Base-by-base conservation (phyloP, 148 eudicot genomes). In the Silene latifolia region DNA sequence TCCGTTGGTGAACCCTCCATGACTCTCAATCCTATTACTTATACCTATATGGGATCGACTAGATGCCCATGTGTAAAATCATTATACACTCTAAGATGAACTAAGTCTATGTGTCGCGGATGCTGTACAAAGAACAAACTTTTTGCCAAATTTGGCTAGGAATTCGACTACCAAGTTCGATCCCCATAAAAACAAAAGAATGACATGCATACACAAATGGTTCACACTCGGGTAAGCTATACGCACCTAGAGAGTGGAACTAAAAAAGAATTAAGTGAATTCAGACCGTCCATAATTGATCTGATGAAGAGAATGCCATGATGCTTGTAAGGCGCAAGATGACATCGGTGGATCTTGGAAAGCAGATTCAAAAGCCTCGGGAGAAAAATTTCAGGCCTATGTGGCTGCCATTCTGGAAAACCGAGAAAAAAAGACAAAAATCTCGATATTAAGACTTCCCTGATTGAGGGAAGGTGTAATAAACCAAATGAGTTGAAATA, bases 11-110 rank as follows among this genome's bases (percentile, higher is more conserved):
- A 83, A 83, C 79, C 87, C 90, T 78, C 88, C 82, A 75, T 72
- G 56, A 42, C 74, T 75, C 46, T 63, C 44, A 39, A 39, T 57
- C 48, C 46, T 48, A 47, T 76, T 59, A 69, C 77, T 68, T 80
- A 68, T 72, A 84, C 79, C 83, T 78, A 68, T 73, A 69, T 67
- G 44, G 78, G 78, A 76, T 78, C 85, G 44, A 39, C 44, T 87
- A 88, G 80, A 73, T 84, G 87, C 93, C 98, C 73, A 74, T 85
- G 88, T 89, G 44, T 79, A 39, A 86, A 77, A 76, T 81, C 71
- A 60, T 80, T 67, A 79, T 39, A 39, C 44, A 39, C 44, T 39
- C 44, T 39, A 39, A 39, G 44, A 39, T 39, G 44, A 39, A 39
- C 44, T 39, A 39, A 39, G 44, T 39, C 44, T 39, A 39, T 7